These are phyloP conservation scores for Dactylellina cionopaga DNA, from an alignment of 2,329 filamentous ascomycete species.

Conservation along the genomic window DNA sequence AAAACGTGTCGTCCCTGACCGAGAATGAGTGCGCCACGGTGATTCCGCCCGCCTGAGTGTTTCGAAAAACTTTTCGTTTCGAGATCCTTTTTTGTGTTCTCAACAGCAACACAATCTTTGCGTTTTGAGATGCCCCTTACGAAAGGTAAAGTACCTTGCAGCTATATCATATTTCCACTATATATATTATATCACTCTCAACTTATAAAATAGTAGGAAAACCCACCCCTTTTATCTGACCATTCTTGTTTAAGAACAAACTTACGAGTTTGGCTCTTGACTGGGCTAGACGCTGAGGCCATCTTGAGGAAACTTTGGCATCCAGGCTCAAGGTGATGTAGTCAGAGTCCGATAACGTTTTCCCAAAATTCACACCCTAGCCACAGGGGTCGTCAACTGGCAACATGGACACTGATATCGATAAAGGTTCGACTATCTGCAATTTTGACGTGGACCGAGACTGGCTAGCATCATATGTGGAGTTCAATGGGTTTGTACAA, in stretches of 20 bases:
- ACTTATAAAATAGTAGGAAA: conserved; percentile 20
- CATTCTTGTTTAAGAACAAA: conserved; percentile 21
- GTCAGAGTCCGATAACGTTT: neutral
- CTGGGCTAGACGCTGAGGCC: conserved; percentile 18
- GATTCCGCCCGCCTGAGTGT: conserved; percentile 43
- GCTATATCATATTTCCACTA: conserved; percentile 33
- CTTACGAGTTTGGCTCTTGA: conserved; percentile 20
- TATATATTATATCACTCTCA: conserved; percentile 44
- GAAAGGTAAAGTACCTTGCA: too few relatives aligned
- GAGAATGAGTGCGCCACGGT: conserved; percentile 21
- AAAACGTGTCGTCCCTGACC: conserved; percentile 43
- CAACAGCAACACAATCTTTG: conserved; percentile 16
- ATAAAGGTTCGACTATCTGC: neutral
- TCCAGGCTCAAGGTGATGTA: neutral
- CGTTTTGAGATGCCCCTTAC: conserved; percentile 10
- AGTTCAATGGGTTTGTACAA: too few relatives aligned
- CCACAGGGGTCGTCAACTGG: neutral
- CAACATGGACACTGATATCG: neutral
- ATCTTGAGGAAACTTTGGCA: neutral
- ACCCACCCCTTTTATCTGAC: conserved; percentile 15
- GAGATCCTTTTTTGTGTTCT: conserved; percentile 4
- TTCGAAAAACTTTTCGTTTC: too few relatives aligned
- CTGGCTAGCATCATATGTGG: too few relatives aligned
- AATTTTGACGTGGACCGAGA: too few relatives aligned
- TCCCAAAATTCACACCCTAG: neutral